Conservation (phyloP, 139 green algal species). For the Choricystis sp. region DNA sequence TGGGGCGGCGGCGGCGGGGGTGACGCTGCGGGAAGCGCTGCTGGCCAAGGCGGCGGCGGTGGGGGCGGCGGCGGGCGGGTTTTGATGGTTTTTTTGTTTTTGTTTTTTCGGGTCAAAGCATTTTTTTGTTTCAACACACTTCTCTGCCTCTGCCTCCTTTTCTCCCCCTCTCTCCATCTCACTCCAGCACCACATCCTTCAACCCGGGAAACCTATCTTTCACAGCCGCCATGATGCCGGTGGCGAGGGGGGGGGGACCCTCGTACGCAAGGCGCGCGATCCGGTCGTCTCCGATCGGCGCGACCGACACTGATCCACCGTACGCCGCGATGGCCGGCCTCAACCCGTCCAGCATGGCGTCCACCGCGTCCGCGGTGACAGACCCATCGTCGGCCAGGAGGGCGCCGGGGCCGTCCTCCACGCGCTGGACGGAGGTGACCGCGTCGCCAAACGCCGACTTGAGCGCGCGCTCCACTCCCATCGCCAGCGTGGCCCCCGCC, state of each 20-base stretch:
- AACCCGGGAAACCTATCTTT: slow-evolving; percentile 57
- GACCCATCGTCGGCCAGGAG: no score
- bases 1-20: no score
- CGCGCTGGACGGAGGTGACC: slow-evolving; percentile 27
- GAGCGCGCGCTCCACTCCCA: slow-evolving; percentile 77
- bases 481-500: slow-evolving; percentile 73
- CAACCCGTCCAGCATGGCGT: slow-evolving; percentile 70
- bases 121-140: no score
- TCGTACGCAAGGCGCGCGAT: slow-evolving; percentile 33
- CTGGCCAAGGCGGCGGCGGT: no score
- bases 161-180: no score
- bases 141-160: no score
- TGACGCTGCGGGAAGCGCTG: no score
- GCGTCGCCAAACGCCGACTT: slow-evolving; percentile 26
- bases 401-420: no score
- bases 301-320: slow-evolving; percentile 58
- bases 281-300: slow-evolving; percentile 42
- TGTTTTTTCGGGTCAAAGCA: no score
- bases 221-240: slow-evolving; percentile 42
- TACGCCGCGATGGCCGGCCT: slow-evolving; percentile 53
- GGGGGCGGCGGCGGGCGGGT: no score
- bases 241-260: slow-evolving; percentile 26
- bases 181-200: slow-evolving; percentile 39
- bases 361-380: slow-evolving; percentile 35
- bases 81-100: no score